Evolutionary conservation across 768 basidiomycete species (phyloP), one percentile per base, ranked within the genome.

Genomic region (Suillus americanus): DNA sequence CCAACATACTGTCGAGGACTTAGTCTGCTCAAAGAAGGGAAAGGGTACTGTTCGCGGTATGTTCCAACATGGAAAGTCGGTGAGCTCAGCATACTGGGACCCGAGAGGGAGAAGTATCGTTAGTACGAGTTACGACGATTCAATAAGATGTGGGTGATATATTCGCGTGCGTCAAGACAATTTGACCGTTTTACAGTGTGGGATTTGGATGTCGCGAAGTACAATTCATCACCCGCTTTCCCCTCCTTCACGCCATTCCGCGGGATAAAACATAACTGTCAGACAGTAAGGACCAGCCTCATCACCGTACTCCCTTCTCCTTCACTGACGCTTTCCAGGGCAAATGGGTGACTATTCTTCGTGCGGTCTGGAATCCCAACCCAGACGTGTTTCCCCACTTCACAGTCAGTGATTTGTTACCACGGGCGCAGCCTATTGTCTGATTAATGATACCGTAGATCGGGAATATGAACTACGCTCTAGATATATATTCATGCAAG

Each of bases 11-110:
- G 76, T 92, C 16, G 75, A 82, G 14, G 74, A 83, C 25, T 88
- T 84, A 60, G 68, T 82, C 5, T 74, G 80, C 6, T 83, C 89
- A 9, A 81, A 81, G 66, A 73, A 76, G 38, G 91, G 89, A 9
- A 79, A 80, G 53, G 82, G 85, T 0, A 76, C 78, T 23, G 75
- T 92, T 35, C 86, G 90, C 5, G 89, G 81, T 3, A 86, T 89
- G 69, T 89, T 84, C 81, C 74, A 73, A 16, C 93, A 95, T 70
- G 83, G 85, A 63, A 91, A 91, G 73, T 90, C 90, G 18, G 90
- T 87, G 53, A 94, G 89, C 66, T 88, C 93, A 18, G 93, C 90
- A 0, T 94, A 89, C 69, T 95, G 93, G 93, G 92, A 94, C 74
- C 86, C 92, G 3, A 80, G 88, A 63, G 93, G 93, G 3, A 84